A percentile compares a stretch with the other conserved stretches of the same genome.
phyloP scores from a whole-genome alignment of 2,329 filamentous ascomycete genomes.

The Colletotrichum cereale region DNA sequence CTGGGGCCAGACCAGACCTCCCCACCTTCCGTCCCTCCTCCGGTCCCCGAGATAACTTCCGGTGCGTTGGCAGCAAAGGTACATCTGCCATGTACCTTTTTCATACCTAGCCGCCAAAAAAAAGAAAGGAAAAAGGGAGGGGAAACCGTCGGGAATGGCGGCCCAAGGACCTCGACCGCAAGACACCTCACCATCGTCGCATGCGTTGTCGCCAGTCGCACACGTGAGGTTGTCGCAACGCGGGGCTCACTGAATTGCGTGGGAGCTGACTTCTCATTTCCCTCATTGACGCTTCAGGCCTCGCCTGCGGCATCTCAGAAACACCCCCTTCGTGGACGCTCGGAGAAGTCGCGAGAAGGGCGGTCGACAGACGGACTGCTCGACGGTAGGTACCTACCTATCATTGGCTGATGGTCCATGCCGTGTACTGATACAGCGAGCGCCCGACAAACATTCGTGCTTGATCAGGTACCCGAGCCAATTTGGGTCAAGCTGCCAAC shows the following conservation, averaged over 20 bases:
- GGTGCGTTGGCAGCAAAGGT: conserved; percentile 20
- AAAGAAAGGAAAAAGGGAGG: neutral
- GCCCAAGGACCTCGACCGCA: conserved; percentile 19
- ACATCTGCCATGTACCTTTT: conserved; percentile 3
- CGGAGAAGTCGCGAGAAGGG: conserved; percentile 32
- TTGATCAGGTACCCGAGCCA: conserved; percentile 8
- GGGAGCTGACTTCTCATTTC: conserved; percentile 17
- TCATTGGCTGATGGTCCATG: conserved; percentile 17
- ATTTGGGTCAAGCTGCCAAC: conserved; percentile 33
- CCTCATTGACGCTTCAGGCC: conserved; percentile 7
- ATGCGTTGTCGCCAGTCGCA: conserved; percentile 31
- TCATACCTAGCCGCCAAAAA: neutral
- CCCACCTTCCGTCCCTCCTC: conserved; percentile 16
- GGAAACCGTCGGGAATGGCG: conserved; percentile 26
- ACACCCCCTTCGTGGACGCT: conserved; percentile 7
- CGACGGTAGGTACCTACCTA: neutral
- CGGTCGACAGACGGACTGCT: conserved; percentile 13
- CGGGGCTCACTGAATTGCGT: conserved; percentile 22
- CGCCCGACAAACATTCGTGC: conserved; percentile 16
- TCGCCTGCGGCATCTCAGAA: neutral
- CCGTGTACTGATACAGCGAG: conserved; percentile 13
- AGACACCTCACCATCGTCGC: conserved; percentile 30
- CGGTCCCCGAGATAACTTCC: conserved; percentile 12
- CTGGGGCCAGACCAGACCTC: conserved; percentile 12
- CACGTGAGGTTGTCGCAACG: conserved; percentile 37